Evolutionary conservation across 257 asterid species (phyloP).

Genomic region (Anisodus tanguticus): DNA sequence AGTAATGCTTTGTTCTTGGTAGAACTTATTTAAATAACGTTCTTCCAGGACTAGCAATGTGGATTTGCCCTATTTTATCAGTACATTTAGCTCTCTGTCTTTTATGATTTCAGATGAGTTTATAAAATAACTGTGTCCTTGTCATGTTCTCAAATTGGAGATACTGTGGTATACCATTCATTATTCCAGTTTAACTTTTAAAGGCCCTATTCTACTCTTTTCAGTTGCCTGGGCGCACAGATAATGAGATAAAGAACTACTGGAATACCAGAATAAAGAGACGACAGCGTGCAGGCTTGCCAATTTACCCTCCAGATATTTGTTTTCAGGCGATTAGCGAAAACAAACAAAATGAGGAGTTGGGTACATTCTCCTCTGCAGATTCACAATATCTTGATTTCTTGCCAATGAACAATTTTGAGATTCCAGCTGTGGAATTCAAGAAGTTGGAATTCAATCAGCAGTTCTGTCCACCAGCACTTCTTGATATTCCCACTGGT

Average conservation of each 20-base stretch:
- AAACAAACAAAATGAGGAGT: constrained; percentile 42
- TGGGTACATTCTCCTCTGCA: constrained; percentile 35
- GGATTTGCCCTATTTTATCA: constrained; percentile 1
- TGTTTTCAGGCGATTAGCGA: constrained; percentile 38
- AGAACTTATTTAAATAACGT: constrained; percentile 1
- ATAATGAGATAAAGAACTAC: constrained; percentile 66
- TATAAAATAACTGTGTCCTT: neutral
- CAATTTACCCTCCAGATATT: constrained; percentile 61
- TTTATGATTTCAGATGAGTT: constrained; percentile 1
- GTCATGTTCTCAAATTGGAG: neutral
- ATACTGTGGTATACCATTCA: constrained; percentile 7
- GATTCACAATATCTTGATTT: constrained; percentile 39
- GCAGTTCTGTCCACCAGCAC: constrained; percentile 37
- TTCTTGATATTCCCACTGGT: constrained; percentile 40
- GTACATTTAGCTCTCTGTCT: neutral
- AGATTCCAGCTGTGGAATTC: constrained; percentile 54
- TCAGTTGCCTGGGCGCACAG: constrained; percentile 72
- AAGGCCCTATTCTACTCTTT: constrained; percentile 11
- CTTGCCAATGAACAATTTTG: constrained; percentile 39
- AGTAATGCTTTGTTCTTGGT: neutral
- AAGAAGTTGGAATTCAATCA: constrained; percentile 41
- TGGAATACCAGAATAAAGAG: constrained; percentile 73
- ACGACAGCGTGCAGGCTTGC: constrained; percentile 60
- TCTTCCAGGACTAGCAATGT: constrained; percentile 13
- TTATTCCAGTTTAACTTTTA: neutral